phyloP scores from a whole-genome alignment of 805 yeast species.

The Hanseniaspora thailandica region DNA sequence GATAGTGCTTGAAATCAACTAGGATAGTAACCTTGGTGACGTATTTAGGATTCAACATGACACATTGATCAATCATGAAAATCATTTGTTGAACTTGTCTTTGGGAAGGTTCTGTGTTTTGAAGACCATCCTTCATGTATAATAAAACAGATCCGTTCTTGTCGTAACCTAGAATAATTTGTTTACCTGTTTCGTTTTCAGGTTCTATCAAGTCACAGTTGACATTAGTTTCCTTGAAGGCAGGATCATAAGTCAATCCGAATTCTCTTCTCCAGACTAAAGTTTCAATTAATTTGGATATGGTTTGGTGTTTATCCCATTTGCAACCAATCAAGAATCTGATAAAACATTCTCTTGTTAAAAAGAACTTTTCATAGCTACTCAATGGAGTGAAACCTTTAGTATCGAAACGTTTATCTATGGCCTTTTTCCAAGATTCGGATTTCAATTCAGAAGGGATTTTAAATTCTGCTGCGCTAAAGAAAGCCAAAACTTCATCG shows the following conservation, averaged over 20 bases:
- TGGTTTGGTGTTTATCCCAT: conserved; percentile 37
- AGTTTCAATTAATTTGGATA: conserved; percentile 37
- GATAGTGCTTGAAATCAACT: conserved; percentile 42
- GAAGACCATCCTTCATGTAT: conserved; percentile 43
- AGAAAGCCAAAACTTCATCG: conserved; percentile 18
- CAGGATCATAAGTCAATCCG: conserved; percentile 35
- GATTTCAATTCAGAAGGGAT: conserved; percentile 18
- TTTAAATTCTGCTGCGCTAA: conserved; percentile 19
- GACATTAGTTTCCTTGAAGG: conserved; percentile 24
- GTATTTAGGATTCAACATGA: conserved; percentile 46
- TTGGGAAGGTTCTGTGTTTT: conserved; percentile 41
- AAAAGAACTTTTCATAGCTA: conserved; percentile 27
- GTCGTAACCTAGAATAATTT: conserved; percentile 44
- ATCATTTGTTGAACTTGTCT: conserved; percentile 47
- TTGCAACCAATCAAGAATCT: conserved; percentile 43
- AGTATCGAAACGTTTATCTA: conserved; percentile 28
- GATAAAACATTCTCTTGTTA: conserved; percentile 42
- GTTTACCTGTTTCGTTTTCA: conserved; percentile 45
- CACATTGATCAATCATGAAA: conserved; percentile 45
- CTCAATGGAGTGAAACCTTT: conserved; percentile 30
- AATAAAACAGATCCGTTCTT: conserved; percentile 42
- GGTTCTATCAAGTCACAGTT: conserved; percentile 35
- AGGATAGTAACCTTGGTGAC: conserved; percentile 44
- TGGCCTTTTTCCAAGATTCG: conserved; percentile 3
- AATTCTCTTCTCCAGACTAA: conserved; percentile 46